phyloP scores from a whole-genome alignment of 2,329 filamentous ascomycete genomes.

The Penicillium sp. region DNA sequence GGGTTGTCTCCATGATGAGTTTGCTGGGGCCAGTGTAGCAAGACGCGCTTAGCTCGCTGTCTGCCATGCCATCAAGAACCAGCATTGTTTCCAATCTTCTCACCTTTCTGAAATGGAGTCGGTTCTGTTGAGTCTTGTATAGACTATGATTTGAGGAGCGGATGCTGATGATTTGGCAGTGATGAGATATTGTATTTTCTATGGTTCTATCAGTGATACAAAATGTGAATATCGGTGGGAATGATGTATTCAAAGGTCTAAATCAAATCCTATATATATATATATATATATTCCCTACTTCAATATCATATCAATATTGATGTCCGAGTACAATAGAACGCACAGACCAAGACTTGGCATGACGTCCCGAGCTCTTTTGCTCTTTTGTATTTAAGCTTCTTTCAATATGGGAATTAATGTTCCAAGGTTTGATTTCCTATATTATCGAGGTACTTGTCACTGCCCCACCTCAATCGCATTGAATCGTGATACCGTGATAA shows the following conservation, averaged over 20 bases:
- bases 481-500: background rate
- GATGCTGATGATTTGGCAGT: slow-evolving; percentile 9
- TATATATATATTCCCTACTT: background rate
- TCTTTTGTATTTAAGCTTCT: background rate
- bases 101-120: slow-evolving; percentile 51
- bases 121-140: background rate
- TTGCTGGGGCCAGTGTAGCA: slow-evolving; percentile 52
- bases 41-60: slow-evolving; percentile 30
- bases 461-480: background rate
- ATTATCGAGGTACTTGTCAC: background rate
- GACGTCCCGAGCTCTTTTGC: slow-evolving; percentile 23
- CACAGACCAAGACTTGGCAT: slow-evolving; percentile 35
- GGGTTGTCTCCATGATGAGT: slow-evolving; percentile 41
- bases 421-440: background rate
- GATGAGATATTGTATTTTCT: background rate
- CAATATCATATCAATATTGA: no score
- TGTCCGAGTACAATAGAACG: slow-evolving; percentile 5
- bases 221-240: no score
- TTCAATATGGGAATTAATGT: background rate
- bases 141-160: background rate
- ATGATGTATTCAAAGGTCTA: background rate
- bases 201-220: background rate
- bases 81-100: slow-evolving; percentile 61
- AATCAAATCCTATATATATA: no score
- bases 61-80: slow-evolving; percentile 56